Conservation (phyloP, 306 rosid genomes). For the Fragaria vesca region DNA sequence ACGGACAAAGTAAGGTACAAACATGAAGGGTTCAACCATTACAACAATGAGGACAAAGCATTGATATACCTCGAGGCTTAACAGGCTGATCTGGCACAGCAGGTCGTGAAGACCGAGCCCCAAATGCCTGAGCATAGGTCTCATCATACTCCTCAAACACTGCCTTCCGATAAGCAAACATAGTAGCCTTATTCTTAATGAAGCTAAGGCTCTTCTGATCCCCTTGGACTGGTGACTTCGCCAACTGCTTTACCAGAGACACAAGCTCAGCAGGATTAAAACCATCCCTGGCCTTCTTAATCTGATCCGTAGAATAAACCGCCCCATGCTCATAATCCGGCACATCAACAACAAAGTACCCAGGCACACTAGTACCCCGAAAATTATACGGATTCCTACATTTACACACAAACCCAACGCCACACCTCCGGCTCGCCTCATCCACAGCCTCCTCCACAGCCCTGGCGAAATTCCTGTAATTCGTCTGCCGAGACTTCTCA, state of each 20-base stretch:
- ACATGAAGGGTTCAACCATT: background rate
- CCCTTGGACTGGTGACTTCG: constrained; percentile 47
- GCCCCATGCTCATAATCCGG: constrained; percentile 76
- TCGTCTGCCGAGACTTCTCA: constrained; percentile 73
- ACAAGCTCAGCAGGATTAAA: constrained; percentile 58
- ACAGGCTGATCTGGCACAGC: constrained; percentile 32
- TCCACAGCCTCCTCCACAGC: constrained; percentile 97
- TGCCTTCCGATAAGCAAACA: constrained; percentile 54
- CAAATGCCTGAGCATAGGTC: constrained; percentile 96
- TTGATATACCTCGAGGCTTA: constrained; percentile 66
- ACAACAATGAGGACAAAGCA: constrained; percentile 18
- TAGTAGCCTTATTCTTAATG: constrained; percentile 56
- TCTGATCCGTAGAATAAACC: constrained; percentile 65
- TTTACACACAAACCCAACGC: constrained; percentile 66
- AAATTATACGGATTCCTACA: constrained; percentile 71
- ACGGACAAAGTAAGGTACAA: background rate
- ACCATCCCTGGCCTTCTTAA: constrained; percentile 55
- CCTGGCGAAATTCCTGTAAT: constrained; percentile 57
- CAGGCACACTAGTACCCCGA: constrained; percentile 44
- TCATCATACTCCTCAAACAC: constrained; percentile 90
- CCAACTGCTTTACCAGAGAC: constrained; percentile 71
- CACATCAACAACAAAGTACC: constrained; percentile 76
- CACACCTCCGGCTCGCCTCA: constrained; percentile 72
- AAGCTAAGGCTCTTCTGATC: constrained; percentile 53
- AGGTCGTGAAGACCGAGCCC: constrained; percentile 52